Evolutionary conservation across 305 asterid species (phyloP), one percentile per base, ranked within the genome.

Genomic region (Withania somnifera): DNA sequence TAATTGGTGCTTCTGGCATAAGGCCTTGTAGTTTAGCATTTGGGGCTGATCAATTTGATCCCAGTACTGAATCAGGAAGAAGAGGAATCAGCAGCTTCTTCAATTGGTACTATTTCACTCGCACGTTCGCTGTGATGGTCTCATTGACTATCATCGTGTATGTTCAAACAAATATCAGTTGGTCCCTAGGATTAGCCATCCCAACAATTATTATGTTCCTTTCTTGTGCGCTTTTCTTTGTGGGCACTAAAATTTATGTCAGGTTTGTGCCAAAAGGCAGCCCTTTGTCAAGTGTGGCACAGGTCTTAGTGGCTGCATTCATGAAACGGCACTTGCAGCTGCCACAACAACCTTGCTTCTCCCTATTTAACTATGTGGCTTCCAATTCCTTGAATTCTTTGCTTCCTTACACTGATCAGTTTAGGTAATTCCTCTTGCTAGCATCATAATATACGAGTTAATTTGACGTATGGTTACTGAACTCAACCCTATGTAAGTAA

Each of bases 21-120:
- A 83, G 97, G 84, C 95, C 97, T 1, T 92, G 97, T 66, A 92
- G 90, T 66, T 80, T 92, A n/a, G 94, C 95, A 5, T 92, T 92
- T 45, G 97, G 97, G 0, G 97, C 94, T 0, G 97, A 92, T 69
- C 97, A 92, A 77, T 92, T 92, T 83, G 87, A 92, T 76, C 94
- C 97, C 71, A 88, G 87, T 5, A 87, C 93, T 7, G 93, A 88
- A 0, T 84, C 94, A 0, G 97, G 95, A 3, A 85, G 85, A 58
- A 79, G 80, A 84, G 92, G 94, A 10, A 87, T 90, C 81, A 87
- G 86, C 20, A 90, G 94, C 71, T 92, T 92, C 91, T 91, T 92
- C 87, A 92, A 90, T 57, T 91, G 95, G 97, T 92, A 92, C 88
- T 92, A 87, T 76, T 92, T 92, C 89, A 87, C 94, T 50, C 88